These are phyloP conservation scores for Chaetomium globosum DNA, from an alignment of 2,329 filamentous ascomycete genomes.

Conservation along the genomic window DNA sequence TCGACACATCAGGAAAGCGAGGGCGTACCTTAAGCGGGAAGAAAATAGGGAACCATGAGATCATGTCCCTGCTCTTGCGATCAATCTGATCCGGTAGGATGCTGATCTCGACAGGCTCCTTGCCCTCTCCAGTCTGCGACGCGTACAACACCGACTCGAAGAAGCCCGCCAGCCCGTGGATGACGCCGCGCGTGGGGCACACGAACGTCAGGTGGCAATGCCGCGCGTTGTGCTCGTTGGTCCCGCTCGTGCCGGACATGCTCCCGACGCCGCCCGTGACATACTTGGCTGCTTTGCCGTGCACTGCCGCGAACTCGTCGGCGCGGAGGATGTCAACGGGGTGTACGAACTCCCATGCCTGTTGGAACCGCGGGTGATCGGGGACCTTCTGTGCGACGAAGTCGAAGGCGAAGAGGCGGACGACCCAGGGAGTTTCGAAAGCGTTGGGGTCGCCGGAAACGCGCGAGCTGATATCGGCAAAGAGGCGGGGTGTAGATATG, in stretches of 20 bases:
- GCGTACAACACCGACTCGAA: slow-evolving; percentile 95
- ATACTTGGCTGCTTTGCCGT: slow-evolving; percentile 61
- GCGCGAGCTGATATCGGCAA: slow-evolving; percentile 75
- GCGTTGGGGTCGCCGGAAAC: slow-evolving; percentile 65
- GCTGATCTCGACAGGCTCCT: slow-evolving; percentile 76
- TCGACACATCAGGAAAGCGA: neutral
- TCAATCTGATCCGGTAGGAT: slow-evolving; percentile 93
- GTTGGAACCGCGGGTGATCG: slow-evolving; percentile 66
- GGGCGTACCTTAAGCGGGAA: slow-evolving; percentile 84
- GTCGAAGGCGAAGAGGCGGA: slow-evolving; percentile 87
- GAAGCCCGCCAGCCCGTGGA: slow-evolving; percentile 90
- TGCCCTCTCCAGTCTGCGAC: slow-evolving; percentile 47
- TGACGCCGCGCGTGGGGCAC: slow-evolving; percentile 75
- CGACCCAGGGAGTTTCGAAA: slow-evolving; percentile 91
- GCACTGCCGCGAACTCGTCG: slow-evolving; percentile 43
- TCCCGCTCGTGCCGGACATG: slow-evolving; percentile 73
- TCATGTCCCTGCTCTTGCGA: slow-evolving; percentile 93
- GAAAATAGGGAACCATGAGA: slow-evolving; percentile 98
- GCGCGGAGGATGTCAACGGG: slow-evolving; percentile 58
- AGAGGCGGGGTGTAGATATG: slow-evolving; percentile 81
- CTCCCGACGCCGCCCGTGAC: slow-evolving; percentile 70
- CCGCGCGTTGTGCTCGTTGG: slow-evolving; percentile 90
- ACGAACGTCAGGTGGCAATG: slow-evolving; percentile 77
- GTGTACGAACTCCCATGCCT: slow-evolving; percentile 79
- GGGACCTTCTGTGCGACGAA: slow-evolving; percentile 70